Evolutionary conservation across 176 grass and related monocot genomes (phyloP), one percentile per base, ranked within the genome.

Genomic region (Ensete ventricosum): DNA sequence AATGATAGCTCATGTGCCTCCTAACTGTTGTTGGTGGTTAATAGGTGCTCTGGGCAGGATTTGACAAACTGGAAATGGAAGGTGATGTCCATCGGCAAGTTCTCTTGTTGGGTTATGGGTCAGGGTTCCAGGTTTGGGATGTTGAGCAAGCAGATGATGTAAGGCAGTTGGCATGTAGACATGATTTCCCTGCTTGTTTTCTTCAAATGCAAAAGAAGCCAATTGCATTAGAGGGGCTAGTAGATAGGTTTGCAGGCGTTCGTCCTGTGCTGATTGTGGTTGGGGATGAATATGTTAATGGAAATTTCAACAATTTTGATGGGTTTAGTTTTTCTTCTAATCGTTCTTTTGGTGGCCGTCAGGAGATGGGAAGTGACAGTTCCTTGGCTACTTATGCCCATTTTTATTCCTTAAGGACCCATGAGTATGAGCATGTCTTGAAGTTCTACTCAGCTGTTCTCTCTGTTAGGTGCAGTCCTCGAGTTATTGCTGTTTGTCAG

Each of bases 61-160:
- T 98, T 63, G 94, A 91, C 75, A 98, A 91, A 84, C 57, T 98
- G 1, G 90, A 93, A 73, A 86, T 73, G 50, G 86, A 91, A 25
- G 66, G 72, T 77, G 85, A 83, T 29, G 57, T 70, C 12, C 55
- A 80, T 54, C 82, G 80, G 10, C 84, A 89, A 77, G 84, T 91
- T 78, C 85, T 98, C 77, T 81, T 98, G 50, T 73, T 98, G 43
- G 86, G 82, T 27, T 98, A 98, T 68, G 84, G 73, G 77, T 98
- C 90, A 60, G 94, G 94, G 64, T 98, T 93, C 82, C 90, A 98
- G 85, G 90, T 98, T 26, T 98, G 94, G 94, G 94, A 98, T 90
- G 94, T 98, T 48, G 90, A 98, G 69, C 82, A 90, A 53, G 86
- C 94, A 54, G 86, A 90, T 78, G 88, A 98, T 76, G 88, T 98